Evolutionary conservation across 2,329 filamentous ascomycete genomes (phyloP), one percentile per base, ranked within the genome.

Genomic region (Fonsecaea nubica): DNA sequence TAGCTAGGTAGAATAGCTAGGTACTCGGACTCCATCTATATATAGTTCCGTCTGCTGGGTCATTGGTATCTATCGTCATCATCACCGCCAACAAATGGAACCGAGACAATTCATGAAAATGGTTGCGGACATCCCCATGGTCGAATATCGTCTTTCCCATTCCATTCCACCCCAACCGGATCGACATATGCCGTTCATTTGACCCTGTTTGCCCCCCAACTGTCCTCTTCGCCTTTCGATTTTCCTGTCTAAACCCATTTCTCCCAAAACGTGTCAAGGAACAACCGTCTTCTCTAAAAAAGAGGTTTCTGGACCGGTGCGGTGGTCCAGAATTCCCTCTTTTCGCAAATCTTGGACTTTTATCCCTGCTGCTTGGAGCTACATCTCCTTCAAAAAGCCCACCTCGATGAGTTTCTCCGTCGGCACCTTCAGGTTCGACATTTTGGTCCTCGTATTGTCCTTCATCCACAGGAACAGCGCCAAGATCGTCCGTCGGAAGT

Each of bases 361-460:
- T 25, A 25, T 25, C 25, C 25, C n/a, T 21, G 38, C 56, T 6
- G 25, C 18, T 13, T 10, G 12, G 9, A 1, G 35, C 52, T 71
- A 77, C n/a, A 78, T 73, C 32, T 75, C 75, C 68, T 80, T 80
- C 56, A 80, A 73, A 63, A 80, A 80, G 4, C 79, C 79, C 57
- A 81, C 76, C 67, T 80, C 79, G 42, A 80, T 75, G 32, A 80
- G 53, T 63, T 75, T 73, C 30, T 80, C 79, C 25, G 73, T 74
- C 18, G 77, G 74, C 3, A 80, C 73, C 30, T 77, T 75, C 67
- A 80, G 63, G 55, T 75, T 75, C 35, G 76, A 74, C 55, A 81
- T 72, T 64, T 78, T 80, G 3, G 71, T 76, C n/a, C 78, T 69
- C 30, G 77, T 79, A 55, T 77, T 78, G 35, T 79, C 77, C 40